Base-by-base conservation (phyloP, 768 basidiomycete genomes). In the Mycena pura region DNA sequence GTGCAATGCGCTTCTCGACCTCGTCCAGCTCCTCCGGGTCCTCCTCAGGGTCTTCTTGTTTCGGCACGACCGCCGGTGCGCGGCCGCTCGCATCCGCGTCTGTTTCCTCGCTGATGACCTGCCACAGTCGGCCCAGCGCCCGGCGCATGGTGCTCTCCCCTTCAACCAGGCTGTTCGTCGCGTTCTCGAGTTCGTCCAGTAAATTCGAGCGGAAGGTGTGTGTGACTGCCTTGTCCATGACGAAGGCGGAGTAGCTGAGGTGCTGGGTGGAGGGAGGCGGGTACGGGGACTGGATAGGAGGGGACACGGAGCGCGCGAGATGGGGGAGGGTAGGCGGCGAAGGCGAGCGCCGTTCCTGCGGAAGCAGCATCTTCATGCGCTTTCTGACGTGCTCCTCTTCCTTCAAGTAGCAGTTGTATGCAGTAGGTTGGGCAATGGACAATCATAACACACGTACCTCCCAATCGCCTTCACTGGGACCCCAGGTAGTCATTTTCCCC, bases 401-500 rank as follows among this genome's bases (percentile, higher is more conserved):
- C 93, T 93, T n/a, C n/a, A n/a, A n/a, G 72, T 45, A 25, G 8
- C 52, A 14, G 21, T 24, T 31, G 69, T 51, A 66, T 58, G 53
- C 28, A 62, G 63, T 52, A 48, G 47, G 53, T 56, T 34, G 53
- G 48, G 32, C 29, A 15, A 32, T 27, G 38, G 47, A 52, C 40
- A 61, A 39, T 40, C 43, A 27, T 22, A 47, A 9, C 43, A 15
- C 15, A 70, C 81, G 63, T 69, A 91, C 93, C 86, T 94, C 92
- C 89, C 91, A 93, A 59, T 94, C 92, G 32, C 92, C 92, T 78
- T 87, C 85, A 46, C 84, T 83, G 21, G 93, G 92, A 27, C 91
- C 92, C 93, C 93, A 95, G 14, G 88, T 80, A 27, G 86, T 84
- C 60, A 93, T 86, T 75, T 95, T 95, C 44, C 93, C 91, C 70